phyloP scores from a whole-genome alignment of 2,329 filamentous ascomycete genomes.

The Aureobasidium sp. region DNA sequence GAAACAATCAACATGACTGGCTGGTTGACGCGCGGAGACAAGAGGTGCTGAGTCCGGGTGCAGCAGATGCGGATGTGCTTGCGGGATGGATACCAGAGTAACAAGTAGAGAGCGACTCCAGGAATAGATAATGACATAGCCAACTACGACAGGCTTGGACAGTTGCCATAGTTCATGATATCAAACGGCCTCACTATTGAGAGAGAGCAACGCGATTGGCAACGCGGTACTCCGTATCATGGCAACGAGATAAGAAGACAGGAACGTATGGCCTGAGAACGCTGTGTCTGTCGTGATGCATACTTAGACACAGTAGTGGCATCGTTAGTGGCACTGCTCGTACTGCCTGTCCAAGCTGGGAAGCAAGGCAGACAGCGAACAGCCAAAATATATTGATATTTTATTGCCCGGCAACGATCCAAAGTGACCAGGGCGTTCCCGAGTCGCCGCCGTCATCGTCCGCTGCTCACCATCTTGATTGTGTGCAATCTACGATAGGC shows the following conservation, averaged over 20 bases:
- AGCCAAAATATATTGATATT: slow-evolving; percentile 1
- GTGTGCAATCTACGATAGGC: neutral
- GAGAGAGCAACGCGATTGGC: slow-evolving; percentile 1
- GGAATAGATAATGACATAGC: neutral
- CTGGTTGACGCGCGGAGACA: slow-evolving; percentile 5
- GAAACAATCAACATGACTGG: slow-evolving; percentile 3
- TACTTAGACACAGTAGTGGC: slow-evolving; percentile 6
- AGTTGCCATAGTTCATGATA: slow-evolving; percentile 1
- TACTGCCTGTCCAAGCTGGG: slow-evolving; percentile 6
- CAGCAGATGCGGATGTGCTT: neutral
- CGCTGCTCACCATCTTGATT: neutral
- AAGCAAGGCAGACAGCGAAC: slow-evolving; percentile 8
- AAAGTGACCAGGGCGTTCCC: slow-evolving; percentile 3
- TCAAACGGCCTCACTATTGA: slow-evolving; percentile 1
- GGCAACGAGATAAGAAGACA: slow-evolving; percentile 9
- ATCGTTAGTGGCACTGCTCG: slow-evolving; percentile 4
- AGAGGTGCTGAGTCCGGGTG: neutral
- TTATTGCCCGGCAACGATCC: slow-evolving; percentile 6
- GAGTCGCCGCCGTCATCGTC: slow-evolving; percentile 4
- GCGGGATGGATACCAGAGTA: neutral
- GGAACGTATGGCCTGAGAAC: slow-evolving; percentile 9
- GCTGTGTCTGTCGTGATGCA: slow-evolving; percentile 4
- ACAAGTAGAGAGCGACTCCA: neutral
- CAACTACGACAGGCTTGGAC: neutral
- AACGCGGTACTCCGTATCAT: slow-evolving; percentile 4